Evolutionary conservation across 331 rosid genomes (phyloP).

Genomic region (Dryas integrifolia): DNA sequence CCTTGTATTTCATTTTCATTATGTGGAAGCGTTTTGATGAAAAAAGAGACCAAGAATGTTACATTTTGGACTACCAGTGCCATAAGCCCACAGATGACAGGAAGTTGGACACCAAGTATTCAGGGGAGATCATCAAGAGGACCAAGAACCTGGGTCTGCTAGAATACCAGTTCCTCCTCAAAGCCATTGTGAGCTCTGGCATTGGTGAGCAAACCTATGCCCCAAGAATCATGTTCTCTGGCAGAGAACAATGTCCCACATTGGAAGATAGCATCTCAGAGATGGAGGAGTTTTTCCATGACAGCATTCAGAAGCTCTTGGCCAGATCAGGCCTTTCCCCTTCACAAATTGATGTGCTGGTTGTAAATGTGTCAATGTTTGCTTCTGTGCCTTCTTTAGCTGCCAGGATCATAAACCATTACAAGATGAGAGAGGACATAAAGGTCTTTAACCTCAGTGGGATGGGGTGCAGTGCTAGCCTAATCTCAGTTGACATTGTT

Average conservation of each 20-base stretch:
- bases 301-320: slow-evolving; percentile 55
- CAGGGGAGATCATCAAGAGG: slow-evolving; percentile 56
- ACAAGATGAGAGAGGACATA: slow-evolving; percentile 65
- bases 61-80: slow-evolving; percentile 66
- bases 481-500: slow-evolving; percentile 60
- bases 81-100: slow-evolving; percentile 72
- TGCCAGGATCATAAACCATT: slow-evolving; percentile 55
- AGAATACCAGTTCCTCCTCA: slow-evolving; percentile 79
- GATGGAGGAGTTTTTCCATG: slow-evolving; percentile 77
- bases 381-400: slow-evolving; percentile 58
- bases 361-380: slow-evolving; percentile 77
- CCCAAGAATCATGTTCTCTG: slow-evolving; percentile 63
- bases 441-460: slow-evolving; percentile 79
- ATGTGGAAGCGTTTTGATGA: slow-evolving; percentile 50
- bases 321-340: slow-evolving; percentile 48
- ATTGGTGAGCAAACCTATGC: slow-evolving; percentile 87
- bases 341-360: slow-evolving; percentile 67
- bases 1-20: slow-evolving; percentile 43
- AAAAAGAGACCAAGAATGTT: slow-evolving; percentile 57
- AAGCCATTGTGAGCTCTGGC: slow-evolving; percentile 83
- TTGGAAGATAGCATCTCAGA: slow-evolving; percentile 48
- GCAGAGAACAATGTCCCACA: slow-evolving; percentile 54
- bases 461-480: slow-evolving; percentile 93
- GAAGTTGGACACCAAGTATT: slow-evolving; percentile 50
- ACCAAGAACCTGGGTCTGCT: slow-evolving; percentile 52